Percentiles rank a stretch among this genome's conserved stretches.
Evolutionary conservation across 202 grass and related monocot genomes (phyloP).

Genomic region (Alloteropsis angusta): DNA sequence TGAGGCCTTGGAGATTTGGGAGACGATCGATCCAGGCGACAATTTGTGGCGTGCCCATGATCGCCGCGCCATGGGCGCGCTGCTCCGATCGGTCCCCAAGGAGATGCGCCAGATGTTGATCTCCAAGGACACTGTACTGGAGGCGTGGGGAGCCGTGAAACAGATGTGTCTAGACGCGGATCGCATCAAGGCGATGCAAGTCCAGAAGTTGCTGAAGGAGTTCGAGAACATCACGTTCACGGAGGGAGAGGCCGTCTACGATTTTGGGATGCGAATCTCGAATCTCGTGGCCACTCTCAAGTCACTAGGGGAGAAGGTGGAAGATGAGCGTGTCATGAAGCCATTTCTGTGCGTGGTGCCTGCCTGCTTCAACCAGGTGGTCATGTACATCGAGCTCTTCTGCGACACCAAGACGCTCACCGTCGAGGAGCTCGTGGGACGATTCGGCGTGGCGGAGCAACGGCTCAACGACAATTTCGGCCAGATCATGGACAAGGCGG

Average conservation of each 20-base stretch:
- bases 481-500: neutral
- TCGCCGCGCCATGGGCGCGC: neutral
- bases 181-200: neutral
- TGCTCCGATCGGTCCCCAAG: neutral
- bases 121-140: neutral
- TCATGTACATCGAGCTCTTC: too few relatives aligned
- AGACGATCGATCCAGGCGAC: neutral
- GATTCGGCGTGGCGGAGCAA: neutral
- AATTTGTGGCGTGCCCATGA: neutral
- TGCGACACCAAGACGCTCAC: too few relatives aligned
- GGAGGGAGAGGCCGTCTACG: too few relatives aligned
- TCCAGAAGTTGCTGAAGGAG: too few relatives aligned
- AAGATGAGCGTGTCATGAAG: too few relatives aligned
- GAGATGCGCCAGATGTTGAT: neutral
- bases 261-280: too few relatives aligned
- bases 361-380: too few relatives aligned
- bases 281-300: too few relatives aligned
- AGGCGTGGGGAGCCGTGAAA: neutral
- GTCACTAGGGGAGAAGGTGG: too few relatives aligned
- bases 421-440: neutral
- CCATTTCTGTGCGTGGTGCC: too few relatives aligned
- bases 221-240: too few relatives aligned
- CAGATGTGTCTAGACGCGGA: neutral
- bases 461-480: neutral
- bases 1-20: neutral